Evolutionary conservation across 768 basidiomycete species (phyloP).

Genomic region (Russula emetica): DNA sequence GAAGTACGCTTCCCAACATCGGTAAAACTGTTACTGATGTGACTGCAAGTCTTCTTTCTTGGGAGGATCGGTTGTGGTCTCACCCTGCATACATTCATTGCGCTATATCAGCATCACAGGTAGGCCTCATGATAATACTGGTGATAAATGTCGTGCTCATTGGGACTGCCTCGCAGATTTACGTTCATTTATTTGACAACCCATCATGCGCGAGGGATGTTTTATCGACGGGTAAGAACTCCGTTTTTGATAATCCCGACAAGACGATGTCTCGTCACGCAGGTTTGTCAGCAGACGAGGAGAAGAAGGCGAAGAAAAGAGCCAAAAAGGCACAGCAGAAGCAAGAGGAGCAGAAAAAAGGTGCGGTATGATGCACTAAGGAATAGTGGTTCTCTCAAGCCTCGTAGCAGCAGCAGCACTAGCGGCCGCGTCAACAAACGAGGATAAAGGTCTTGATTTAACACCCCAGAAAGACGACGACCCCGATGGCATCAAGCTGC

Average conservation of each 20-base stretch:
- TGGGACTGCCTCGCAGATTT: conserved; percentile 52
- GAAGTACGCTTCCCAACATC: conserved; percentile 50
- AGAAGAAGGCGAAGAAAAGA: conserved; percentile 83
- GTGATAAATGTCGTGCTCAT: conserved; percentile 11
- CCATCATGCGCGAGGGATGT: conserved; percentile 51
- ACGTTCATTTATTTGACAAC: conserved; percentile 64
- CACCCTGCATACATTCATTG: conserved; percentile 74
- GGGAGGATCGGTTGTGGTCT: conserved; percentile 76
- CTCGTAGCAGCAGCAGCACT: conserved; percentile 35
- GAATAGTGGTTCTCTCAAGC: conserved; percentile 22
- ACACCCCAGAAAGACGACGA: conserved; percentile 68
- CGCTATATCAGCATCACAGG: conserved; percentile 65
- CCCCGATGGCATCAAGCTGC: conserved; percentile 71
- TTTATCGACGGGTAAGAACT: conserved; percentile 31
- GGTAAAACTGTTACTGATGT: not conserved
- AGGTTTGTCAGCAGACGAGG: conserved; percentile 52
- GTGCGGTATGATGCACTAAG: conserved; percentile 36
- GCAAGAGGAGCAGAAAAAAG: conserved; percentile 68
- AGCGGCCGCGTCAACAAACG: conserved; percentile 41
- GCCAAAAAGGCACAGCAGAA: conserved; percentile 76
- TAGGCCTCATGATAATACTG: conserved; percentile 32
- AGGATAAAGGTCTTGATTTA: conserved; percentile 69
- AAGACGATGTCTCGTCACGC: conserved; percentile 23
- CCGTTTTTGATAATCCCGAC: not conserved
- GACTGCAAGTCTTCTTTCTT: conserved; percentile 61